A percentile compares a stretch with the other conserved stretches of the same genome.
Conservation (phyloP, 139 green algal genomes). For the Edaphochlamys debaryana region DNA sequence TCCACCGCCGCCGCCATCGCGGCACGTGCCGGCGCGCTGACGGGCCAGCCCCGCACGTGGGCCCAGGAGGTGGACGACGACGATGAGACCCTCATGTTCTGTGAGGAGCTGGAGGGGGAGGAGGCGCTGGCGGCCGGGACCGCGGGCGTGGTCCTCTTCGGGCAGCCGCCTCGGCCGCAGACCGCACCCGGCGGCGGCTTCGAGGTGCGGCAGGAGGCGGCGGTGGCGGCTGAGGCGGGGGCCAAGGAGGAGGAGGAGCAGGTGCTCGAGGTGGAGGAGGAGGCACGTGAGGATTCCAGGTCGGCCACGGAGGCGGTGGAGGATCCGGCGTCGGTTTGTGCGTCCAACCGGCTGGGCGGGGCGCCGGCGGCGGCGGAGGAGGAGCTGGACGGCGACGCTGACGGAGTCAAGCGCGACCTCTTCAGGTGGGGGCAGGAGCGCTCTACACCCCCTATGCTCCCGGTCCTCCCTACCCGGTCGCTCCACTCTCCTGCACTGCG, state of each 20-base stretch:
- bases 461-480: neutral
- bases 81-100: conserved; percentile 41
- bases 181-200: no score
- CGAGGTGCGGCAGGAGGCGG: neutral
- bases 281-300: neutral
- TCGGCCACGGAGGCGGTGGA: neutral
- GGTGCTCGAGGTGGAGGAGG: neutral
- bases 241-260: neutral
- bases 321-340: conserved; percentile 2
- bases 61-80: conserved; percentile 35
- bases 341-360: neutral
- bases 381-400: neutral
- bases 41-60: neutral
- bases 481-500: no score
- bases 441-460: neutral
- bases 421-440: conserved; percentile 46
- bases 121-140: no score
- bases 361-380: neutral
- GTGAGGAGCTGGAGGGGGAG: conserved; percentile 2
- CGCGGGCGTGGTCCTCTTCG: neutral
- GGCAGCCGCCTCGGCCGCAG: no score
- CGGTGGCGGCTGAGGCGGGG: neutral
- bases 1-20: no score
- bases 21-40: neutral
- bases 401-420: conserved; percentile 31